Base-by-base conservation (phyloP, 148 eudicot genomes). In the Rhododendron henanense region DNA sequence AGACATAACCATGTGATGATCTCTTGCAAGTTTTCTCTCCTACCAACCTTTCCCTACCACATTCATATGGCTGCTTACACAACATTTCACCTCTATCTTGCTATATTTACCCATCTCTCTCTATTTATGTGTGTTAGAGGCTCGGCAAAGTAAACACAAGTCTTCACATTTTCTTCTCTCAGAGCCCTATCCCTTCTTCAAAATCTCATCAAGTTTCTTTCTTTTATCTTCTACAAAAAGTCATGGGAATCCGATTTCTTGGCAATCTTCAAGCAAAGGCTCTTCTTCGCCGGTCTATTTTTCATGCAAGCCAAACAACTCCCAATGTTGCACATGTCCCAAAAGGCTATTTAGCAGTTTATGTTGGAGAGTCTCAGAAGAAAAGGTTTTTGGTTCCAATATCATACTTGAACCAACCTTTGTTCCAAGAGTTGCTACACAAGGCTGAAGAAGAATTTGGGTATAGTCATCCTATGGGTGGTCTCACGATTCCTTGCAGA, bases 341-440 rank as follows among this genome's bases (percentile, higher is more conserved):
- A 0, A 94, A 88, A 86, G 94, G 94, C 16, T 91, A 91, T 74
- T 81, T 92, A 65, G 92, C 96, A 18, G 87, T 94, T 13, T 92
- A 91, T 85, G 89, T 90, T 69, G 94, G 94, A 16, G 91, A 89
- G 45, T 84, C 81, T 10, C 85, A 82, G 35, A 85, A 77, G 75
- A 87, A 77, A 53, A 35, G 85, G 41, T 85, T 71, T 76, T 78
- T 85, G 78, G 79, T 88, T 47, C 89, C 89, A 15, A 2, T 88
- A 74, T 81, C 87, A 37, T 88, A 76, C 65, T 82, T 88, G 89
- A 85, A 85, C 78, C 85, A 85, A 57, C 89, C 87, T 75, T 73
- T 78, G 39, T 81, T 85, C 31, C 85, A 82, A 73, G 77, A 77
- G 11, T 82, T 85, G 79, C 74, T 88, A 21, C 79, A 71, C 31